These are phyloP conservation scores for Botrytis pseudocinerea DNA, from an alignment of 2,329 filamentous ascomycete genomes.

Conservation along the genomic window DNA sequence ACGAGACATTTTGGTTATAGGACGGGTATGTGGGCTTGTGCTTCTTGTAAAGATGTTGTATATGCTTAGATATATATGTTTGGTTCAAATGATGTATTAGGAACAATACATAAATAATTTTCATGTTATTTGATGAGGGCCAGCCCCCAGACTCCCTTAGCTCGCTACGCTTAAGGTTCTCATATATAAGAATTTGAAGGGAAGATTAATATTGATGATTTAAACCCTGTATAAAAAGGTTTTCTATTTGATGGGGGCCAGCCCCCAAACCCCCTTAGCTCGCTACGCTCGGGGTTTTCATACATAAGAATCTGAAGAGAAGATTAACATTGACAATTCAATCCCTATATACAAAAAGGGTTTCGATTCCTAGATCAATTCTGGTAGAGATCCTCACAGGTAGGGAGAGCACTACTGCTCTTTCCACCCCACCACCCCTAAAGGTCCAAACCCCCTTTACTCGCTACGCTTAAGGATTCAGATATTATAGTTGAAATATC, in stretches of 20 bases:
- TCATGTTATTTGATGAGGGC: background rate
- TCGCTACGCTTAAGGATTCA: too few species aligned
- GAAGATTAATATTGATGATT: background rate
- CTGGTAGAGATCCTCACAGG: too few species aligned
- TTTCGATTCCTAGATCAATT: too few species aligned
- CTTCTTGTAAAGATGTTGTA: constrained; percentile 12
- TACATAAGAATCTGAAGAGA: background rate
- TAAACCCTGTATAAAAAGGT: too few species aligned
- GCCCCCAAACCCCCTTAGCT: background rate
- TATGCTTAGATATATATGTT: background rate
- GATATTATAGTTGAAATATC: too few species aligned
- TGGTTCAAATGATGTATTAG: background rate
- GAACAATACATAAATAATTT: background rate
- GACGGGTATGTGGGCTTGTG: constrained; percentile 12
- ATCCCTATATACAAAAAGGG: too few species aligned
- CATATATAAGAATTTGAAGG: background rate
- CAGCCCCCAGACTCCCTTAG: background rate
- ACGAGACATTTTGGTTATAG: background rate
- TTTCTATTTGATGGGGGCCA: background rate
- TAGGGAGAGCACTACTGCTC: too few species aligned
- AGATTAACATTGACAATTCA: background rate
- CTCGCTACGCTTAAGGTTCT: background rate
- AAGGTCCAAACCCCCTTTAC: too few species aligned
- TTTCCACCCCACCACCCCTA: too few species aligned
- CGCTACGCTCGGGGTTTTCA: background rate